Evolutionary conservation across 257 asterid species (phyloP).

Genomic region (Sherardia arvensis): DNA sequence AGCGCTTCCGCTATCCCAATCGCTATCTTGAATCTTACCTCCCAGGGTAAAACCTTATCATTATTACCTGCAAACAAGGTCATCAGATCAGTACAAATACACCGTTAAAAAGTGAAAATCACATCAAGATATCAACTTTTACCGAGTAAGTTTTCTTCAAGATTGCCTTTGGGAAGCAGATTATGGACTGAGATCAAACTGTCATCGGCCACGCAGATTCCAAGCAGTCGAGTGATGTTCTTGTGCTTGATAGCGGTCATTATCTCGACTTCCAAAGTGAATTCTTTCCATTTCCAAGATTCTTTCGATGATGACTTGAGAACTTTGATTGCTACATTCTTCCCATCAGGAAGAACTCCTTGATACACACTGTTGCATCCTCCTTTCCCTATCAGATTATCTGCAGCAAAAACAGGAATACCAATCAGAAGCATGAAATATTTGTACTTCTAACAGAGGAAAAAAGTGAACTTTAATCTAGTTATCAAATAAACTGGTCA

Average conservation of each 20-base stretch:
- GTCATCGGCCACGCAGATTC: slow-evolving; percentile 54
- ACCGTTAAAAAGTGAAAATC: neutral
- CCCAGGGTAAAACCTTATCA: slow-evolving; percentile 53
- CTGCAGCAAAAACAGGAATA: slow-evolving; percentile 22
- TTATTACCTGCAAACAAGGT: slow-evolving; percentile 25
- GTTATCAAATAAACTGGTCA: neutral
- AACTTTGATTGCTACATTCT: slow-evolving; percentile 63
- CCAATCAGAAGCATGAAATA: slow-evolving; percentile 1
- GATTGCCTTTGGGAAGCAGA: slow-evolving; percentile 56
- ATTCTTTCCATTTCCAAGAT: slow-evolving; percentile 55
- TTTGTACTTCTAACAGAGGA: neutral
- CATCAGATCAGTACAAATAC: slow-evolving; percentile 9
- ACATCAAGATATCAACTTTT: neutral
- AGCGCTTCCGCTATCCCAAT: slow-evolving; percentile 75
- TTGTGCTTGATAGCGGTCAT: slow-evolving; percentile 70
- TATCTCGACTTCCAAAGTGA: slow-evolving; percentile 60
- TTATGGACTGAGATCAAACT: slow-evolving; percentile 63
- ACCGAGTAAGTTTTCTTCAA: slow-evolving; percentile 79
- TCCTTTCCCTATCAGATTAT: slow-evolving; percentile 68
- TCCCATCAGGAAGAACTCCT: slow-evolving; percentile 68
- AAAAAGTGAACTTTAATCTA: neutral
- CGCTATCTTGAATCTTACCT: slow-evolving; percentile 64
- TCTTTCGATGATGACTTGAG: slow-evolving; percentile 51
- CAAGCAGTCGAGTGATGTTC: slow-evolving; percentile 54
- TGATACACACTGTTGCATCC: slow-evolving; percentile 74